phyloP scores from a whole-genome alignment of 2,329 filamentous ascomycete species.

The Zymoseptoria brevis region DNA sequence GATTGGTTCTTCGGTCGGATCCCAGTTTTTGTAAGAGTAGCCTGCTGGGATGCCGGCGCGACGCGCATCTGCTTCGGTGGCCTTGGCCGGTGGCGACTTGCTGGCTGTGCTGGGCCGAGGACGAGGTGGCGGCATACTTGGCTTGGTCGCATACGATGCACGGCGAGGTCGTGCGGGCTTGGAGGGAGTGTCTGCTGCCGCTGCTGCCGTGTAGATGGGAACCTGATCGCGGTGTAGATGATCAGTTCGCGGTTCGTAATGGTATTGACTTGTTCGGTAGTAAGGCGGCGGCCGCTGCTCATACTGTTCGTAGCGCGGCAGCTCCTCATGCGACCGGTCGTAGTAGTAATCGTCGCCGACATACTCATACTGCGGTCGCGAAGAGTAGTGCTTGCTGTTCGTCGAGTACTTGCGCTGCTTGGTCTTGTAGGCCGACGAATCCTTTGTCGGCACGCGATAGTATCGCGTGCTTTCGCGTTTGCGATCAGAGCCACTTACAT shows the following conservation, averaged over 20 bases:
- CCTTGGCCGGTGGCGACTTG: constrained; percentile 38
- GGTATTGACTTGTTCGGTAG: constrained; percentile 47
- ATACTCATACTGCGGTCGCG: constrained; percentile 45
- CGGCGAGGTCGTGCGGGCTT: constrained; percentile 23
- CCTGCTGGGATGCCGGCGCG: constrained; percentile 68
- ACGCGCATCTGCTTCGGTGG: constrained; percentile 58
- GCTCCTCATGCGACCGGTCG: constrained; percentile 41
- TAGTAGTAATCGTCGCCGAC: constrained; percentile 46
- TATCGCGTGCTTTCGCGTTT: constrained; percentile 34
- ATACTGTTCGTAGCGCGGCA: constrained; percentile 35
- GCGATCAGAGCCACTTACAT: constrained; percentile 57
- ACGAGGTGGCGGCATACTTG: constrained; percentile 44
- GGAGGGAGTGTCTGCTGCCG: constrained; percentile 32
- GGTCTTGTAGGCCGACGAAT: constrained; percentile 25
- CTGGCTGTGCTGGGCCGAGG: constrained; percentile 33
- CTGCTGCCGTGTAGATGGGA: constrained; percentile 35
- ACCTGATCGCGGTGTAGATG: constrained; percentile 42
- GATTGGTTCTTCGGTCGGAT: constrained; percentile 87
- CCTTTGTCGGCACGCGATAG: constrained; percentile 18
- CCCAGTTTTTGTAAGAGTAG: constrained; percentile 97
- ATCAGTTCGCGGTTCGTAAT: constrained; percentile 44
- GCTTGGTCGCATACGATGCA: constrained; percentile 44
- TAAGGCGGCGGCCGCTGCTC: constrained; percentile 41
- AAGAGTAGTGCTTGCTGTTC: constrained; percentile 42
- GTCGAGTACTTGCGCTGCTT: constrained; percentile 29